Conservation (phyloP, 1,139 yeast species). For the Yamadazyma jaroonii region DNA sequence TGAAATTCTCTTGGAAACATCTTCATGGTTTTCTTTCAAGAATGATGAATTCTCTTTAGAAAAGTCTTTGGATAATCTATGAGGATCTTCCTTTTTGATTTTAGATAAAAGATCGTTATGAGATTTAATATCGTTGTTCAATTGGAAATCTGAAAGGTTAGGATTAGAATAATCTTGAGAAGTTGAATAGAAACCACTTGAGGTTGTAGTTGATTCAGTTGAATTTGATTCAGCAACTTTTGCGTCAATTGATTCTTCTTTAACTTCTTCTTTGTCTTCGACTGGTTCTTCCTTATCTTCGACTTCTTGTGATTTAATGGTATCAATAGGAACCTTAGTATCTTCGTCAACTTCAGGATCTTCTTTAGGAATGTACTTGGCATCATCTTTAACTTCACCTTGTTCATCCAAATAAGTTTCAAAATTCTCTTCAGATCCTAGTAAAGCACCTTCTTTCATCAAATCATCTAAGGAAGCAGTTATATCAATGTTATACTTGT, state of each 20-base stretch:
- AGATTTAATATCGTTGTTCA: slow-evolving; percentile 38
- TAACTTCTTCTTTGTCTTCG: neutral
- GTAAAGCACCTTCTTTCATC: slow-evolving; percentile 57
- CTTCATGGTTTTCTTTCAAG: slow-evolving; percentile 1
- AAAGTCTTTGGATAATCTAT: slow-evolving; percentile 27
- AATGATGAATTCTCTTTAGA: slow-evolving; percentile 11
- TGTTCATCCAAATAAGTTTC: slow-evolving; percentile 49
- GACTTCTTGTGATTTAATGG: slow-evolving; percentile 10
- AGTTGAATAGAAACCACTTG: slow-evolving; percentile 9
- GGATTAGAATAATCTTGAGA: slow-evolving; percentile 30
- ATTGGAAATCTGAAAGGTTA: slow-evolving; percentile 46
- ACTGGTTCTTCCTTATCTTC: neutral
- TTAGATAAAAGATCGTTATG: slow-evolving; percentile 36
- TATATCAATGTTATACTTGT: slow-evolving; percentile 19
- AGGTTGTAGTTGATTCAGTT: slow-evolving; percentile 5
- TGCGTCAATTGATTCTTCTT: neutral
- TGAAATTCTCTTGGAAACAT: neutral
- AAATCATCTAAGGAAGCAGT: slow-evolving; percentile 55
- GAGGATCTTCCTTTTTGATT: slow-evolving; percentile 39
- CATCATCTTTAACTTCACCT: slow-evolving; percentile 51
- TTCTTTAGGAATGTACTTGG: slow-evolving; percentile 22
- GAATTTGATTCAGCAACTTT: slow-evolving; percentile 1
- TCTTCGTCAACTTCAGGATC: slow-evolving; percentile 6
- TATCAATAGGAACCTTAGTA: neutral
- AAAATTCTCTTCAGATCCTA: slow-evolving; percentile 56